These are phyloP conservation scores for Nemania bipapillata DNA, from an alignment of 2,329 filamentous ascomycete species.

Conservation along the genomic window DNA sequence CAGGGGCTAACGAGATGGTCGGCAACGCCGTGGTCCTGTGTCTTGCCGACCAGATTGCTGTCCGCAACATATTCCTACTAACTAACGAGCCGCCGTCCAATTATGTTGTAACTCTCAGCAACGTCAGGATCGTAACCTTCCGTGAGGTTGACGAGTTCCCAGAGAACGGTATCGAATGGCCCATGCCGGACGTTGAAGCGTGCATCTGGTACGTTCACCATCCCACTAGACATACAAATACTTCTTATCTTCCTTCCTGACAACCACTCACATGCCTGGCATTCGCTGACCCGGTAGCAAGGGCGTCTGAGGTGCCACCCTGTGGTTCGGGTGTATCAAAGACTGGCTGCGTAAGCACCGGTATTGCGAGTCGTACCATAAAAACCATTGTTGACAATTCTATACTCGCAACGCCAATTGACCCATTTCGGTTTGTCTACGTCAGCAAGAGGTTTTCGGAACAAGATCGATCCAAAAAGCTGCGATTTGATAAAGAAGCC, in stretches of 20 bases:
- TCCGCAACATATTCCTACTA: conserved; percentile 64
- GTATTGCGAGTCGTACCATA: background rate
- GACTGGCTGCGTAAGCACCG: no score
- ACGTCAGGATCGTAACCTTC: conserved; percentile 55
- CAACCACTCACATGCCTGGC: background rate
- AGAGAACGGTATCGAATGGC: conserved; percentile 56
- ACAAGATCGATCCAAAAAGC: conserved; percentile 51
- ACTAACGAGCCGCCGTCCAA: conserved; percentile 59
- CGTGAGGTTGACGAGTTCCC: conserved; percentile 61
- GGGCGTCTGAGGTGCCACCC: conserved; percentile 53
- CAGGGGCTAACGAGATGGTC: conserved; percentile 53
- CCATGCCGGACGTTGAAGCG: conserved; percentile 62
- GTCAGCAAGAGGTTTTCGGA: conserved; percentile 55
- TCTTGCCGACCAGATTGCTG: no score
- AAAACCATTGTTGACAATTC: conserved; percentile 61
- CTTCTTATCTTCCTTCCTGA: background rate
- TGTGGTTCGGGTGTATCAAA: background rate
- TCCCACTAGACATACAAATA: background rate
- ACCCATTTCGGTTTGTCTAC: conserved; percentile 58
- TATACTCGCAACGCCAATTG: conserved; percentile 46
- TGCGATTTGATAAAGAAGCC: conserved; percentile 54
- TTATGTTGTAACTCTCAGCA: background rate
- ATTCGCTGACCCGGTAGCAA: conserved; percentile 37
- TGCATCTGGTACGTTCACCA: conserved; percentile 71
- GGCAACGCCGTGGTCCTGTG: conserved; percentile 66